Base-by-base conservation (phyloP, 148 eudicot genomes). In the Fagopyrum esculentum region DNA sequence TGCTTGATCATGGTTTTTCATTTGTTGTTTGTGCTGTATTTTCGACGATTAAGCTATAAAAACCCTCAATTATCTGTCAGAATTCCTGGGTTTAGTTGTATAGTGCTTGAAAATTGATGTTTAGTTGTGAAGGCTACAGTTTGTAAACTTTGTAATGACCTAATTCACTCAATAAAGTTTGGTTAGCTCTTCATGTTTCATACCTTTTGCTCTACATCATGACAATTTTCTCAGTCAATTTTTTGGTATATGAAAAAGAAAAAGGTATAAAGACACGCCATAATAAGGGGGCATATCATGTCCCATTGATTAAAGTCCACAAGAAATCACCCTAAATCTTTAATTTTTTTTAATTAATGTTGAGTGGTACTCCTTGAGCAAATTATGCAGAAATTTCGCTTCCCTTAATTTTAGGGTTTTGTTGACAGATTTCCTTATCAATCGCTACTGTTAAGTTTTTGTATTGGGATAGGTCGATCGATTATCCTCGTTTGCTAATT, bases 141-240 rank as follows among this genome's bases (percentile, higher is more conserved):
- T 19, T 57, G 63, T 55, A 55, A 55, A 55, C 60, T 55, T 55
- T 60, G 66, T 63, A 30, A 63, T 29, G 69, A 61, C 44, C 69
- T 11, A 29, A 3, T 63, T 29, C 45, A 29, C 30, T 29, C 5
- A 64, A 35, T 29, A 61, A 8, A 40, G 16, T 60, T 60, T 35
- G 70, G 45, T 2, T 43, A 64, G 5, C 6, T 30, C 17, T 35
- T 13, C 70, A 40, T 64, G 70, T 11, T 64, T 40, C 70, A 64
- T 45, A 64, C 70, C 40, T 35, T 35, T 64, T 64, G 45, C 45
- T 7, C 70, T 40, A 17, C 46, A 64, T 35, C 68, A 19, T 35
- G 46, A 40, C 45, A 22, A 64, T 64, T 45, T 64, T 12, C 2
- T 49, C 6, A 12, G 52, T 49, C 52, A 49, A 49, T 49, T 49